Conservation (phyloP, 1,284 basidiomycete species). For the Ganoderma lingzhi region DNA sequence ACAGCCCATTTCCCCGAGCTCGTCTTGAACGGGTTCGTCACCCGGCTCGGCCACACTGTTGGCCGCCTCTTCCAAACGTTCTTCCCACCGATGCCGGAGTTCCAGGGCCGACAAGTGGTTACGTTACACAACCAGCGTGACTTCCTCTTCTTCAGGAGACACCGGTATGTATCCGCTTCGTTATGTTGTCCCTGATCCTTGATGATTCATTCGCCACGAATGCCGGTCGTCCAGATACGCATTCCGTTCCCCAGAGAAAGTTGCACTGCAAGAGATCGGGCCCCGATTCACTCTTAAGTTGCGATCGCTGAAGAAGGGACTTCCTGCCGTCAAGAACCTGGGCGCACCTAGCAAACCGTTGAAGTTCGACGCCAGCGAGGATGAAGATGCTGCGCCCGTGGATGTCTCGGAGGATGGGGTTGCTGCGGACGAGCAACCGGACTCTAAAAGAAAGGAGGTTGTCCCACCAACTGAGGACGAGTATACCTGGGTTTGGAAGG, state of each 20-base stretch:
- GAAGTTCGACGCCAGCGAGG: constrained; percentile 66
- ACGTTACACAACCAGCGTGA: constrained; percentile 98
- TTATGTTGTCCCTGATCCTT: background rate
- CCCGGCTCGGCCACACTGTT: constrained; percentile 91
- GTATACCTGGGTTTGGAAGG: constrained; percentile 86
- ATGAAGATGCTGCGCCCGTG: constrained; percentile 44
- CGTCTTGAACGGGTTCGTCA: constrained; percentile 95
- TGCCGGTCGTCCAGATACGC: constrained; percentile 74
- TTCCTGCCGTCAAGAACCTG: constrained; percentile 80
- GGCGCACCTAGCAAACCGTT: constrained; percentile 66
- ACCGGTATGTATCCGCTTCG: constrained; percentile 63
- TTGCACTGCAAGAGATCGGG: constrained; percentile 96
- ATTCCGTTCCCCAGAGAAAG: constrained; percentile 91
- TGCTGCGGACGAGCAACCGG: background rate
- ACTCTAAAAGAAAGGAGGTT: constrained; percentile 33
- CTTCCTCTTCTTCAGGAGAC: constrained; percentile 96
- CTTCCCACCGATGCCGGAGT: constrained; percentile 95
- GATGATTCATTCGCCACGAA: background rate
- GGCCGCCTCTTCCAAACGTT: constrained; percentile 95
- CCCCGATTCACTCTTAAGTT: constrained; percentile 97
- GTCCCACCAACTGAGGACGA: constrained; percentile 72
- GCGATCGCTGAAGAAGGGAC: constrained; percentile 86
- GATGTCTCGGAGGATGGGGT: constrained; percentile 20
- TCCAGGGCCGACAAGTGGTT: constrained; percentile 97
- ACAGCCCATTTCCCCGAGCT: constrained; percentile 96